Evolutionary conservation across 2,329 filamentous ascomycete genomes (phyloP), one percentile per base, ranked within the genome.

Genomic region (Curvularia spicifera): DNA sequence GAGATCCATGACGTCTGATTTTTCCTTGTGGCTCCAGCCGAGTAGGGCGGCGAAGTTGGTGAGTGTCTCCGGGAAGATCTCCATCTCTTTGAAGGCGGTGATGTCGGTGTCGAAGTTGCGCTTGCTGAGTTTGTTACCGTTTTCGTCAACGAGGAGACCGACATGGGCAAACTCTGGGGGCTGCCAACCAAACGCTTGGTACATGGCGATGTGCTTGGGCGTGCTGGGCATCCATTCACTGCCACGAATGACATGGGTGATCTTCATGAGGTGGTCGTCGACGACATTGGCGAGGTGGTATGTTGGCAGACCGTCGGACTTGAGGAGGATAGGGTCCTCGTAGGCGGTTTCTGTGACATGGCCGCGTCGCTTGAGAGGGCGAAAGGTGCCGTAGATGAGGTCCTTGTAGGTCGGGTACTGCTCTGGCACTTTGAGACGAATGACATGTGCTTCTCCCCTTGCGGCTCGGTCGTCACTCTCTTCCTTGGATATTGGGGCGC

Each of bases 231-330:
- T 90, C 95, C 95, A 99, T 84, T 99, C 95, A 83, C 90, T 89
- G 52, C 94, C 95, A 42, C 95, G 88, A 57, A 99, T 91, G 13
- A 99, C 95, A 76, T 98, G 94, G 0, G 93, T 97, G 66, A 99
- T 96, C 59, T 91, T 81, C 95, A 99, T 99, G 59, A 90, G 82
- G 75, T 97, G 91, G 71, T 99, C 95, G 72, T 99, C 95, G 4
- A 99, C 89, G 8, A 99, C 94, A 71, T 98, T 99, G 4, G 95
- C 95, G 60, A 99, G 89, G 76, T 99, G 95, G 72, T 99, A 99
- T 0, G 96, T 99, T 0, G 95, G 95, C 64, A 90, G 90, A 0
- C 93, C 93, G 73, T 99, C 95, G 0, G 88, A 89, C 77, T 99
- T 99, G 59, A 97, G 81, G 40, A 99, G 82, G 60, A 99, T 91